phyloP scores from a whole-genome alignment of 495 filamentous ascomycete genomes.

The Chaetomium cochliodes region DNA sequence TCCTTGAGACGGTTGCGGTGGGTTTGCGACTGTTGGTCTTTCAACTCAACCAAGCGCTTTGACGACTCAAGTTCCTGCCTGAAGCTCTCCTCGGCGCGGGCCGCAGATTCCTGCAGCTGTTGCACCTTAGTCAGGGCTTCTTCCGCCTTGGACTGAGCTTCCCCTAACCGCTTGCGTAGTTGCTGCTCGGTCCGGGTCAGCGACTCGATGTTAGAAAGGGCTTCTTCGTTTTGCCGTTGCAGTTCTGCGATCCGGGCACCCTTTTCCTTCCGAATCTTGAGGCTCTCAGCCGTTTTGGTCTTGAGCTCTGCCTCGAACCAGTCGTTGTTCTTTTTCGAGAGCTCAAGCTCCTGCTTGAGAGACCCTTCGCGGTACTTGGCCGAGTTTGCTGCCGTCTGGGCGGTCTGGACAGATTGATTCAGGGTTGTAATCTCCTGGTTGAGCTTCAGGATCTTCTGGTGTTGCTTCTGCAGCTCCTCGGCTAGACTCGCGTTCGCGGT shows the following conservation, averaged over 20 bases:
- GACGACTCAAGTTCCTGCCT: conserved; percentile 76
- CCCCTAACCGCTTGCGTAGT: conserved; percentile 75
- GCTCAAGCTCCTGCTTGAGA: conserved; percentile 82
- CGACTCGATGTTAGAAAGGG: conserved; percentile 68
- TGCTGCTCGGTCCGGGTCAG: conserved; percentile 74
- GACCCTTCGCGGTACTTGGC: conserved; percentile 85
- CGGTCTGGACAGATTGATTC: conserved; percentile 77
- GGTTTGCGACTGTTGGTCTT: conserved; percentile 76
- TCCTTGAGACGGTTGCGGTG: conserved; percentile 79
- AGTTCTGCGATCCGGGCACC: conserved; percentile 79
- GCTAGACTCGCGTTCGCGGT: conserved; percentile 80
- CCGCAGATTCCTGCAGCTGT: conserved; percentile 76
- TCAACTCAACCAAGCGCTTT: conserved; percentile 77
- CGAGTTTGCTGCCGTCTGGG: conserved; percentile 70
- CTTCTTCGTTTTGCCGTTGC: conserved; percentile 84
- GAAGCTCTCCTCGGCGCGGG: conserved; percentile 76
- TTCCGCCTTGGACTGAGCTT: conserved; percentile 81
- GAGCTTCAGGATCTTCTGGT: conserved; percentile 80
- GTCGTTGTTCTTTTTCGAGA: conserved; percentile 82
- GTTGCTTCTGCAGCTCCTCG: conserved; percentile 79
- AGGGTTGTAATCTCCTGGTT: conserved; percentile 74
- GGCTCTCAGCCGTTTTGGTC: conserved; percentile 77
- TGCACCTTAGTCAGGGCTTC: conserved; percentile 77
- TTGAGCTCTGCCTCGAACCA: conserved; percentile 89
- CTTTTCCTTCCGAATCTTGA: conserved; percentile 95